Conservation (phyloP, 2,329 filamentous ascomycete genomes). For the Aspergillus phoenicis region DNA sequence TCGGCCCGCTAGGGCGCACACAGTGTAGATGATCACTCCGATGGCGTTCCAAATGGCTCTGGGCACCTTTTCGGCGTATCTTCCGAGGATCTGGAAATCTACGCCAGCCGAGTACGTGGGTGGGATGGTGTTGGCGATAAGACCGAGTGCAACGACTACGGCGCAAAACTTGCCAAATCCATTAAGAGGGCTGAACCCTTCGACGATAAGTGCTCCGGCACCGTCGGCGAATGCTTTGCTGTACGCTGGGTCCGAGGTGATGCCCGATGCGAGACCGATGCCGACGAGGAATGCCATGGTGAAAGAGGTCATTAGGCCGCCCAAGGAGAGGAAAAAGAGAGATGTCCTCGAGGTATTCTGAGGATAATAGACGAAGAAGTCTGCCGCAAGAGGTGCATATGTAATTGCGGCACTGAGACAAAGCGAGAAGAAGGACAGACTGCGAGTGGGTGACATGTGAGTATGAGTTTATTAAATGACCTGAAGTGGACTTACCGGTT, state of each 20-base stretch:
- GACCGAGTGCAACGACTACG: conserved; percentile 64
- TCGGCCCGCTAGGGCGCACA: conserved; percentile 66
- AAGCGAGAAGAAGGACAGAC: conserved; percentile 69
- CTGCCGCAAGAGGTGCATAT: conserved; percentile 64
- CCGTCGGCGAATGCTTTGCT: conserved; percentile 59
- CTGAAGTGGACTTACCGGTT: conserved; percentile 33
- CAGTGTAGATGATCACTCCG: conserved; percentile 63
- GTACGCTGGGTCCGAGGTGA: conserved; percentile 57
- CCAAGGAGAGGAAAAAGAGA: conserved; percentile 60
- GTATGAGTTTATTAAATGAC: background rate
- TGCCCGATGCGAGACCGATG: conserved; percentile 63
- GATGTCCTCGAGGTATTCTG: conserved; percentile 54
- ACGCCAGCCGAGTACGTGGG: conserved; percentile 67
- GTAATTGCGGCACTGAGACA: conserved; percentile 67
- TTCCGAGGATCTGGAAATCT: conserved; percentile 68
- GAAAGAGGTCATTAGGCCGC: conserved; percentile 61
- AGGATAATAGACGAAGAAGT: conserved; percentile 70
- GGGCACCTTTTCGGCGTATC: conserved; percentile 60
- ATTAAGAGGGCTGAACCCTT: conserved; percentile 61
- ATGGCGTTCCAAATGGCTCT: conserved; percentile 67
- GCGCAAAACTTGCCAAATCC: conserved; percentile 68
- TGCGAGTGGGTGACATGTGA: conserved; percentile 1
- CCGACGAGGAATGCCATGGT: conserved; percentile 64
- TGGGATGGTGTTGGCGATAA: conserved; percentile 67
- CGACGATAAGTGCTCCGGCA: conserved; percentile 66